Base-by-base conservation (phyloP, 179 eudicot species). In the Sideroxylon spinosum region DNA sequence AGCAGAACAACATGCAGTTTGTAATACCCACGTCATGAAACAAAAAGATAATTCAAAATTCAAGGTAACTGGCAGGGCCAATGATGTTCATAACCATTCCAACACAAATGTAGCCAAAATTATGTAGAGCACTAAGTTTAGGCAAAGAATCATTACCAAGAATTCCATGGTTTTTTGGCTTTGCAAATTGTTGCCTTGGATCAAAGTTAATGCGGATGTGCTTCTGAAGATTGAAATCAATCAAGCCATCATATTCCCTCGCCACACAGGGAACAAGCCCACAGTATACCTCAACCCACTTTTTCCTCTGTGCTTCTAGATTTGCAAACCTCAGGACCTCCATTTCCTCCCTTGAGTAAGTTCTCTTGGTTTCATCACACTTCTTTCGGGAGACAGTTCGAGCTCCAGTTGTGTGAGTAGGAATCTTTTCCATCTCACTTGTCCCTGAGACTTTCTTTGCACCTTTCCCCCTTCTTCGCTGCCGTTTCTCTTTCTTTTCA, bases 261-360 rank as follows among this genome's bases (percentile, higher is more conserved):
- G 78, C 81, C 73, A 90, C 86, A 62, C 25, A 14, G 49, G 79
- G 79, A 32, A 78, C 78, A 53, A 93, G 82, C 67, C 91, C 90
- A 84, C 84, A 82, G 70, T 83, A 89, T n/a, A 91, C 78, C 80
- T 85, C 85, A 77, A 75, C 74, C 98, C 98, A 93, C 75, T 87
- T 84, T 83, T 86, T 91, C 85, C 74, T 86, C 85, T 93, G 94
- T 9, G 68, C 86, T 60, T 87, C 89, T 63, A 81, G 57, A 62
- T 81, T 81, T 57, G 76, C 78, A 86, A 59, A 89, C 86, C 92
- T 90, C 87, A 91, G 49, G 8, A 66, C 78, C 81, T 82, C 92
- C 89, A 90, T 13, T 65, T 89, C 86, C 77, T 85, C 79, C 78
- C 86, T 86, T 8, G 90, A 78, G 74, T 90, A 92, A 78, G 28